Evolutionary conservation across 257 asterid genomes (phyloP).

Genomic region (Solanum peruvianum): DNA sequence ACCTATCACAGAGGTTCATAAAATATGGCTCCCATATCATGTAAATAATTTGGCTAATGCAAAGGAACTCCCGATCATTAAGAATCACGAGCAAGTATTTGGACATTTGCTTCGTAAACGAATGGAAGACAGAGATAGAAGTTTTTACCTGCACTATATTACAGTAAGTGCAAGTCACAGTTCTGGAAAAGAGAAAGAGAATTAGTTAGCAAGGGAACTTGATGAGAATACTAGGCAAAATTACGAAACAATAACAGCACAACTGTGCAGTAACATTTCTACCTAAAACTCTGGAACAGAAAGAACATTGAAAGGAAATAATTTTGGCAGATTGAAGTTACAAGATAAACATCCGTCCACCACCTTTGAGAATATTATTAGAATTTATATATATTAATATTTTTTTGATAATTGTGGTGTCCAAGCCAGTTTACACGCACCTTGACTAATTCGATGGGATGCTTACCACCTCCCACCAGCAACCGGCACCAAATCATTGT

Average conservation of each 20-base stretch:
- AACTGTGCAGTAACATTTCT: neutral
- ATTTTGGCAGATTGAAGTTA: neutral
- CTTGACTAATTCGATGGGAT: neutral
- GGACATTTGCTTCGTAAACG: neutral
- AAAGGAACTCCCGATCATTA: neutral
- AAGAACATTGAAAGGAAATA: neutral
- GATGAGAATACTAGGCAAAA: neutral
- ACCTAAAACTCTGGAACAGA: neutral
- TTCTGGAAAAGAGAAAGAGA: slow-evolving; percentile 36
- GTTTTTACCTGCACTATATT: slow-evolving; percentile 61
- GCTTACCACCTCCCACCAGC: neutral
- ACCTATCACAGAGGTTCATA: neutral
- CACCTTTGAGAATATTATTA: neutral
- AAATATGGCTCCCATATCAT: neutral
- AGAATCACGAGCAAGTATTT: neutral
- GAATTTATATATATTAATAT: neutral
- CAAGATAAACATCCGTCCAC: neutral
- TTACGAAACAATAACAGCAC: neutral
- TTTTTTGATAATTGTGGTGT: neutral
- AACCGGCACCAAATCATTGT: neutral
- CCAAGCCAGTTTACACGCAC: neutral
- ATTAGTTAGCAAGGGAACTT: neutral
- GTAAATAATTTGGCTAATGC: neutral
- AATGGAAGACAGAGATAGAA: neutral
- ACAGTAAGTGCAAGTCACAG: slow-evolving; percentile 72